Percentiles rank a stretch among this genome's conserved stretches.
Evolutionary conservation across 768 basidiomycete species (phyloP).

Genomic region (Hygrophoropsis aurantiaca): DNA sequence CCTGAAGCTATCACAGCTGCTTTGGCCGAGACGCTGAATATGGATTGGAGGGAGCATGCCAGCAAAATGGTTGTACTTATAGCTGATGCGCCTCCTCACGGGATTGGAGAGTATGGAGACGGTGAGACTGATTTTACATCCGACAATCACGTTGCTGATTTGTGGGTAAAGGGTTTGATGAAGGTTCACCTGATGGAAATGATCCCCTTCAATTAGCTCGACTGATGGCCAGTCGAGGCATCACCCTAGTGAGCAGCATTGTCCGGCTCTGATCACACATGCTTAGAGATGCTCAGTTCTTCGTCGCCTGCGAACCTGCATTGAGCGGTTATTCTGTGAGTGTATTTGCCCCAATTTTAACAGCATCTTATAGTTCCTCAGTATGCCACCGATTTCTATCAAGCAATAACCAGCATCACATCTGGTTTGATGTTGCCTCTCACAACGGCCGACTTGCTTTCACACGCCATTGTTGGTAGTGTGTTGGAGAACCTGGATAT

Average conservation of each 20-base stretch:
- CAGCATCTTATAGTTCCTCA: conserved; percentile 29
- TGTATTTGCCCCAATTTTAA: conserved; percentile 15
- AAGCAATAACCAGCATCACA: conserved; percentile 88
- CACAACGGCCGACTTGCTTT: conserved; percentile 90
- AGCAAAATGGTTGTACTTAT: conserved; percentile 97
- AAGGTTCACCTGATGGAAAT: conserved; percentile 90
- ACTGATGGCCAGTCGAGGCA: conserved; percentile 87
- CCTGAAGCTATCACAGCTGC: conserved; percentile 97
- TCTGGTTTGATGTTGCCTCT: conserved; percentile 96
- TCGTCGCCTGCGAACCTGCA: conserved; percentile 98
- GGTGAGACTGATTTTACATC: conserved; percentile 46
- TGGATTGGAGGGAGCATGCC: conserved; percentile 88
- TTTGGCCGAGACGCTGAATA: conserved; percentile 77
- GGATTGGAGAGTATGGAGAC: conserved; percentile 96
- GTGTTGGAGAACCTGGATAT: conserved; percentile 98
- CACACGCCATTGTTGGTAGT: conserved; percentile 95
- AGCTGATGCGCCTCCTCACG: conserved; percentile 97
- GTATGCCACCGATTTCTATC: conserved; percentile 94
- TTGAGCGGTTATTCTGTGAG: conserved; percentile 87
- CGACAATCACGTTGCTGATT: conserved; percentile 11
- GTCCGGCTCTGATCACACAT: conserved; percentile 3
- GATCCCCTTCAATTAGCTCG: conserved; percentile 88
- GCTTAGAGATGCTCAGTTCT: conserved; percentile 60
- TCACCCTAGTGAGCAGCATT: conserved; percentile 69
- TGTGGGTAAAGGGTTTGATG: conserved; percentile 72